phyloP scores from a whole-genome alignment of 352 stramenopile species.

The Pythium coloratum region DNA sequence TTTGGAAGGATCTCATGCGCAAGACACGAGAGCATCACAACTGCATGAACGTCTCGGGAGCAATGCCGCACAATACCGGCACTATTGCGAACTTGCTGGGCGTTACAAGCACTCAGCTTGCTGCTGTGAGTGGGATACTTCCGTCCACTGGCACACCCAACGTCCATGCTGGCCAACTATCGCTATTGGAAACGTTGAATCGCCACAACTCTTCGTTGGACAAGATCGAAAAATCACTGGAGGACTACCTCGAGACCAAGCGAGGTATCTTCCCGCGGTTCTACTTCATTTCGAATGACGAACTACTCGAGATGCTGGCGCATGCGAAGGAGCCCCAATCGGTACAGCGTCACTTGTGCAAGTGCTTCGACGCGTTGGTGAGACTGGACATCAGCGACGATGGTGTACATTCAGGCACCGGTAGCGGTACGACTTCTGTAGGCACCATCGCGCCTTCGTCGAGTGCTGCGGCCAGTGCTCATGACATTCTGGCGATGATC shows the following conservation, averaged over 20 bases:
- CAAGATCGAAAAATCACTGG: constrained; percentile 75
- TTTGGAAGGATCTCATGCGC: constrained; percentile 81
- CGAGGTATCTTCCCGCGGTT: constrained; percentile 83
- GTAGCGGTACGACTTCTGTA: constrained; percentile 10
- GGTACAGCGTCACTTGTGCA: constrained; percentile 79
- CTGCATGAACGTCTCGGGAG: constrained; percentile 69
- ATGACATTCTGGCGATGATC: constrained; percentile 79
- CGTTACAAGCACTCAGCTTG: background rate
- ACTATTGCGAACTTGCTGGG: constrained; percentile 17
- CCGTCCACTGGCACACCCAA: constrained; percentile 2
- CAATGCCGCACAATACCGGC: constrained; percentile 14
- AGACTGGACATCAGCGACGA: constrained; percentile 73
- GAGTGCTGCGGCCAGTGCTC: constrained; percentile 23
- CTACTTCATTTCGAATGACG: constrained; percentile 89
- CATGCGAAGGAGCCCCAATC: constrained; percentile 78
- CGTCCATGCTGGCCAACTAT: constrained; percentile 22
- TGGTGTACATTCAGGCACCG: background rate
- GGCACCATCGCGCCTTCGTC: constrained; percentile 3
- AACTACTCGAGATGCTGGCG: constrained; percentile 81
- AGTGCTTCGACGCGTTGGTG: constrained; percentile 84
- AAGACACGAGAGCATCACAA: constrained; percentile 56
- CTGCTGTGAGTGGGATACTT: background rate
- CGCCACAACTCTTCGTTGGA: constrained; percentile 77
- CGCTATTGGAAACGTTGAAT: constrained; percentile 56
- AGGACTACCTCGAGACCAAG: constrained; percentile 86